Evolutionary conservation across 495 filamentous ascomycete species (phyloP), one percentile per base, ranked within the genome.

Genomic region (Daldinia vernicosa): DNA sequence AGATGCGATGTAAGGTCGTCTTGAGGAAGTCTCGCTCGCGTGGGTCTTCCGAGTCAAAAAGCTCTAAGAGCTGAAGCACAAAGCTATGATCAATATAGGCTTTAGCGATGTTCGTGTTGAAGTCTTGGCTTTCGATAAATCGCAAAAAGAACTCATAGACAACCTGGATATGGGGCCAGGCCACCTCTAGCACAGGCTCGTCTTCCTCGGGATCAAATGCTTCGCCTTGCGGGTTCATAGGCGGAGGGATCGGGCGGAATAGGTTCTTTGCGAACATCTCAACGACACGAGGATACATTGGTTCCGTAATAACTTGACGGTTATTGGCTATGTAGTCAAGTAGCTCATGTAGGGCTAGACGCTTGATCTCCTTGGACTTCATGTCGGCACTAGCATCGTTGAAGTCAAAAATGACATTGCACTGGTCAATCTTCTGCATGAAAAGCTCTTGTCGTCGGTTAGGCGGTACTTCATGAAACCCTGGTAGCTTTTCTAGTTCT

Each of bases 311-410:
- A 72, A 99, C 95, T 70, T 96, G 94, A 40, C 95, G 89, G 75
- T 99, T 99, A 79, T 98, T 98, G 71, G 95, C 95, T 56, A 99
- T 95, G 76, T 99, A 99, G 78, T 99, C 95, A 55, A 99, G 85
- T 30, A 99, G 86, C 76, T 99, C 95, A 75, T 99, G 95, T 45
- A 99, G 87, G 52, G 95, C 96, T 75, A 99, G 82, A 72, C 95
- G 89, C 86, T 99, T 99, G 85, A 99, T 98, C 81, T 99, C 95
- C 80, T 99, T 99, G n/a, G 95, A 97, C 79, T 98, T 98, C 95
- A 98, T 98, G 75, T 99, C 95, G 59, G 90, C 94, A 67, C 93
- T 96, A 40, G 96, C 93, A 76, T 99, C 95, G 80, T 98, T 99
- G 83, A 99, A 99, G 80, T 99, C 95, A 75, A 99, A 99, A 72